These are phyloP conservation scores for Lipomyces orientalis DNA, from an alignment of 805 yeast genomes.

Conservation along the genomic window DNA sequence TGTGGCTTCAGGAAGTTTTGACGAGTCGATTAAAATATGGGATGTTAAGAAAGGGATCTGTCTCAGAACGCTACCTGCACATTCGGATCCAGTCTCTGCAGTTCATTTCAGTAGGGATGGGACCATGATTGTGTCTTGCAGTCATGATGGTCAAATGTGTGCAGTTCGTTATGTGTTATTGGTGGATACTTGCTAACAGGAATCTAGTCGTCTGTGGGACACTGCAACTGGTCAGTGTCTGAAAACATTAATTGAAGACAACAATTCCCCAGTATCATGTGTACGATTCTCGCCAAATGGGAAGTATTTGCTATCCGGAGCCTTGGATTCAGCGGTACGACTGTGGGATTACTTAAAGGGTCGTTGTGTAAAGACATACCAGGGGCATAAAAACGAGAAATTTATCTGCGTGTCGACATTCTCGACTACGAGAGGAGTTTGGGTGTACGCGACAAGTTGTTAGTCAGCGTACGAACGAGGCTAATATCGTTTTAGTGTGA, in stretches of 20 bases:
- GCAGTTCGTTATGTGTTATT: not conserved
- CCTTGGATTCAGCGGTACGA: slow-evolving; percentile 79
- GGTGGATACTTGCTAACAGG: slow-evolving; percentile 30
- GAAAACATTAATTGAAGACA: slow-evolving; percentile 83
- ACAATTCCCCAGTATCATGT: slow-evolving; percentile 72
- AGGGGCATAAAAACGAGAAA: slow-evolving; percentile 49
- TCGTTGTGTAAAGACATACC: slow-evolving; percentile 75
- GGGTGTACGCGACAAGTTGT: slow-evolving; percentile 43
- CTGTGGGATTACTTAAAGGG: slow-evolving; percentile 90
- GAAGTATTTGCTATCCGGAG: slow-evolving; percentile 75
- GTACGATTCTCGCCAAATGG: slow-evolving; percentile 84
- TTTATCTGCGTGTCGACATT: slow-evolving; percentile 61
- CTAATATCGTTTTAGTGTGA: slow-evolving; percentile 44
- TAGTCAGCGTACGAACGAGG: not conserved
- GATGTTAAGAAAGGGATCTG: slow-evolving; percentile 73
- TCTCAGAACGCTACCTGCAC: slow-evolving; percentile 84
- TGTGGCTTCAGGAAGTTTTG: slow-evolving; percentile 81
- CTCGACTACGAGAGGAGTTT: slow-evolving; percentile 49
- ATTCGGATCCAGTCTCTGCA: slow-evolving; percentile 84
- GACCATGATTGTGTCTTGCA: slow-evolving; percentile 80
- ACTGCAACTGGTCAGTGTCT: slow-evolving; percentile 88
- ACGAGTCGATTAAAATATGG: slow-evolving; percentile 92
- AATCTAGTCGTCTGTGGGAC: slow-evolving; percentile 69
- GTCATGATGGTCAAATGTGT: slow-evolving; percentile 83
- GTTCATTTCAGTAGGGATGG: slow-evolving; percentile 79